Conservation (phyloP, 1,284 basidiomycete species). For the Ceratobasidium sp. region DNA sequence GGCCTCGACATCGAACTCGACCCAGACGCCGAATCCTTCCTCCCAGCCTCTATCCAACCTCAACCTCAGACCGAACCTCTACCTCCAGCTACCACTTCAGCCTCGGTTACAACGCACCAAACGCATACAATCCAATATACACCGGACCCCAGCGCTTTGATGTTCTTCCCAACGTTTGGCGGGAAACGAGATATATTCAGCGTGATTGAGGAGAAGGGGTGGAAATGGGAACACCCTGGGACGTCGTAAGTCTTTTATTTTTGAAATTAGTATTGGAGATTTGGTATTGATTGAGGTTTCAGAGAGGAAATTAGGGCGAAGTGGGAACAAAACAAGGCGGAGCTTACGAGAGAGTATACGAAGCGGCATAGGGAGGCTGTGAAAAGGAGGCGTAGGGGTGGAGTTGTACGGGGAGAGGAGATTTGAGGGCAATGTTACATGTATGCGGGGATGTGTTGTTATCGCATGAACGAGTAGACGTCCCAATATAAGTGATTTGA, state of each 20-base stretch:
- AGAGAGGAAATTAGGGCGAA: conserved; percentile 49
- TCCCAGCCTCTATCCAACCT: conserved; percentile 40
- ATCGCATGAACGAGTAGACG: too few species aligned
- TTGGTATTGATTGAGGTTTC: neutral
- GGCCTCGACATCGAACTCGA: conserved; percentile 47
- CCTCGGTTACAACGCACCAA: neutral
- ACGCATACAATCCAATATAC: conserved; percentile 36
- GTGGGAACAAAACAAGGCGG: conserved; percentile 49
- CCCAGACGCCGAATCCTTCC: conserved; percentile 44
- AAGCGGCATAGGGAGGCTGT: conserved; percentile 49
- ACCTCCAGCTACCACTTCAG: neutral
- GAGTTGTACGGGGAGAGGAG: conserved; percentile 34
- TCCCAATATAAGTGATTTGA: too few species aligned
- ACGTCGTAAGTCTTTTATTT: conserved; percentile 44
- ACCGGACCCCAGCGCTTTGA: conserved; percentile 15
- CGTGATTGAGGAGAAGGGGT: conserved; percentile 46
- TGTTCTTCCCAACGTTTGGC: conserved; percentile 41
- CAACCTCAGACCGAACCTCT: conserved; percentile 34
- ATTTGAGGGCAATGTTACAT: neutral
- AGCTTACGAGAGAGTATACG: conserved; percentile 50
- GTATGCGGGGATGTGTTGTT: neutral
- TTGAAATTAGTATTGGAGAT: neutral
- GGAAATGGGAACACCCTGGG: conserved; percentile 49
- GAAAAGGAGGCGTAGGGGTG: conserved; percentile 47
- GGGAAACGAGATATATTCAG: conserved; percentile 46